A percentile compares a stretch with the other conserved stretches of the same genome.
phyloP scores from a whole-genome alignment of 495 filamentous ascomycete species.

The Daldinia decipiens region DNA sequence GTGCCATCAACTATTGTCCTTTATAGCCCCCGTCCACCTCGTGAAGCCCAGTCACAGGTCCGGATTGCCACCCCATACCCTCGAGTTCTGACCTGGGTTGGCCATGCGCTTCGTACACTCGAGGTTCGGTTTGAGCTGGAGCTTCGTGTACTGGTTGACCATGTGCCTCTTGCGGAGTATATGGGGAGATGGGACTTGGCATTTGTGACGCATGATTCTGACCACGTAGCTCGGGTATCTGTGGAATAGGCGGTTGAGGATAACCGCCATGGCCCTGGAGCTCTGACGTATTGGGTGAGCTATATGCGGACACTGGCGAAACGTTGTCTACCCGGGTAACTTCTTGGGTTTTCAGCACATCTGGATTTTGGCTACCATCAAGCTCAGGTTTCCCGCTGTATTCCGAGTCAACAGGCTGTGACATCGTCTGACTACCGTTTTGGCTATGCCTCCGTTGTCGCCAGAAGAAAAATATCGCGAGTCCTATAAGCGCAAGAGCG shows the following conservation, averaged over 20 bases:
- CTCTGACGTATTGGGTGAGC: conserved; percentile 42
- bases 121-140: conserved; percentile 27
- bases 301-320: conserved; percentile 53
- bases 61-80: conserved; percentile 53
- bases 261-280: conserved; percentile 46
- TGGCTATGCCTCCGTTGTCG: conserved; percentile 27
- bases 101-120: conserved; percentile 39
- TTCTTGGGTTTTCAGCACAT: conserved; percentile 42
- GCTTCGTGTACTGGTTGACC: conserved; percentile 41
- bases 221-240: conserved; percentile 46
- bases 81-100: conserved; percentile 43
- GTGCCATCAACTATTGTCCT: conserved; percentile 11
- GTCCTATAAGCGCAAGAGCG: conserved; percentile 49
- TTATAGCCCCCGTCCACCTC: conserved; percentile 52
- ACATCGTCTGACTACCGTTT: background rate
- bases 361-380: conserved; percentile 47
- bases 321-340: conserved; percentile 45
- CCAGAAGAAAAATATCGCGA: conserved; percentile 51
- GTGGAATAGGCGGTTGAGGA: conserved; percentile 22
- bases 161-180: conserved; percentile 34
- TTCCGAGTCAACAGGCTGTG: conserved; percentile 5
- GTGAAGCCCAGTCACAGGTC: conserved; percentile 50
- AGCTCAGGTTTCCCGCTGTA: conserved; percentile 51
- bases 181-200: background rate
- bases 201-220: conserved; percentile 27